Base-by-base conservation (phyloP, 2,329 filamentous ascomycete species). In the Colletotrichum cereale region DNA sequence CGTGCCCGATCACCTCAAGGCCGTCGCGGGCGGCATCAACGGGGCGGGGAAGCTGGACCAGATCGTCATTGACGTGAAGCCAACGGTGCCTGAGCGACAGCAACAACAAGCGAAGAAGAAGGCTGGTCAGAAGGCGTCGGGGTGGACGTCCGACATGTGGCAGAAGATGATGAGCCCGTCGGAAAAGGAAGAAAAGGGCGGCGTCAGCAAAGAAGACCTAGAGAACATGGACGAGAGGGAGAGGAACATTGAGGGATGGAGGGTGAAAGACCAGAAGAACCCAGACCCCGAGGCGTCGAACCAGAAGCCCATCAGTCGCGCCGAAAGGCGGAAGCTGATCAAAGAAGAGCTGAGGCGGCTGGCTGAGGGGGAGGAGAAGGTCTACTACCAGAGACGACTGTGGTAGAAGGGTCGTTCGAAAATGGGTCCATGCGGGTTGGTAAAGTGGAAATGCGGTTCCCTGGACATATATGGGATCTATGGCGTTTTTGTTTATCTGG, bases 261-360 rank as follows among this genome's bases (percentile, higher is more conserved):
- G 67, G 4, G 73, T 73, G 48, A 73, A 72, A 52, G 75, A 68
- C 64, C 72, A 72, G 55, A 65, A 78, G 12, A 78, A 81, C 53
- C 80, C 82, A 1, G 82, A 83, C 63, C 80, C 80, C 7, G 76
- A 77, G 26, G 78, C 78, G 14, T 81, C 81, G 71, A 80, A 80
- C 50, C 80, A 84, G 66, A 84, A 87, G 76, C 86, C 86, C 1
- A 79, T 89, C 26, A 87, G 82, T 67, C 81, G 82, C 66, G 86
- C 85, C 0, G 86, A 89, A 79, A 84, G 89, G 75, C 83, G 89
- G 75, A 83, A 83, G 77, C 82, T 85, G 74, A 91, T 90, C 76
- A 89, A 88, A 77, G 85, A 88, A 73, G 88, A 90, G 75, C 85
- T 91, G 72, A 80, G 79, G 78, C 82, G 79, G 73, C 76, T 86